phyloP scores from a whole-genome alignment of 352 stramenopile genomes.

The Pythium myriotylum region DNA sequence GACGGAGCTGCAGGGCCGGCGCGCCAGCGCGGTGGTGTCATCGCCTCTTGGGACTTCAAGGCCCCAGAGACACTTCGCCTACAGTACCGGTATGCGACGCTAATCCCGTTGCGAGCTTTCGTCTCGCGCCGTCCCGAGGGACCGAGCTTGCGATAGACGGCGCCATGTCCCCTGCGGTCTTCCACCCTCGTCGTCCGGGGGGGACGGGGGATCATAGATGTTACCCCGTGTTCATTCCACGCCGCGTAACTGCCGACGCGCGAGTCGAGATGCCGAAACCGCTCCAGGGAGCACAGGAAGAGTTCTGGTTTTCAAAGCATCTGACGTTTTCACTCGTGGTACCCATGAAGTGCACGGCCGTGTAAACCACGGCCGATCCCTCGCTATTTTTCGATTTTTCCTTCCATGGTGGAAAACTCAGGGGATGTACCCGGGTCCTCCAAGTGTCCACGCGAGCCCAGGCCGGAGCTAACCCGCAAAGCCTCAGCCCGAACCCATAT shows the following conservation, averaged over 20 bases:
- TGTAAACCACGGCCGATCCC: constrained; percentile 2
- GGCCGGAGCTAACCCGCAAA: background rate
- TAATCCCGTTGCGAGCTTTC: background rate
- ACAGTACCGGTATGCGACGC: constrained; percentile 13
- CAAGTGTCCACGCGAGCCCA: constrained; percentile 12
- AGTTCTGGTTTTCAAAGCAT: constrained; percentile 30
- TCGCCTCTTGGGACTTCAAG: constrained; percentile 26
- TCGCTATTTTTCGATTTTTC: constrained; percentile 13
- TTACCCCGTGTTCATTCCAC: constrained; percentile 22
- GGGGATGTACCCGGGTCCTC: constrained; percentile 11
- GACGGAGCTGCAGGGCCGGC: background rate
- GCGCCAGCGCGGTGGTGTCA: constrained; percentile 19
- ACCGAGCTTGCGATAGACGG: no score
- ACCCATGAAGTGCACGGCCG: background rate
- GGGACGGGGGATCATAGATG: no score
- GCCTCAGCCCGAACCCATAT: background rate
- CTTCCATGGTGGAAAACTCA: constrained; percentile 20
- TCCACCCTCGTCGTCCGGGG: no score
- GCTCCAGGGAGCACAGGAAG: constrained; percentile 12
- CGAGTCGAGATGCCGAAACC: constrained; percentile 2
- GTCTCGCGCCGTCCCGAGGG: background rate
- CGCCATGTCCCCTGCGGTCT: no score
- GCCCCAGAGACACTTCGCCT: constrained; percentile 17
- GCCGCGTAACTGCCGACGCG: background rate
- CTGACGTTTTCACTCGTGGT: constrained; percentile 10